Base-by-base conservation (phyloP, 177 flowering plant genomes). In the Vitis hybrid region DNA sequence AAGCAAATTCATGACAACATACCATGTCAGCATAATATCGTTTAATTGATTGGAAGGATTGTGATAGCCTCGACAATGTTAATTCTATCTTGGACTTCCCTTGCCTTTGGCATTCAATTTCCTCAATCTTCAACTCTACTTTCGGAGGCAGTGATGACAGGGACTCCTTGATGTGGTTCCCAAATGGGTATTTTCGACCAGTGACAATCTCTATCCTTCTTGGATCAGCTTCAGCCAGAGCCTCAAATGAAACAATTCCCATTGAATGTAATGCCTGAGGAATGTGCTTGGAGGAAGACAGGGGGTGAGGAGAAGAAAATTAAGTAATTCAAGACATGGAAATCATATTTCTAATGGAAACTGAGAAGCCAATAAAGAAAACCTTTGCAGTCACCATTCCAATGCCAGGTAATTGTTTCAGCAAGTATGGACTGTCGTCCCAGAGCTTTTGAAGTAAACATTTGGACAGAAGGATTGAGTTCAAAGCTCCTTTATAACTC, bases 331-430 rank as follows among this genome's bases (percentile, higher is more conserved):
- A 5, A 13, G 4, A 68, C 10, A 39, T 29, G 14, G 50, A 50
- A 14, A 63, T 48, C 3, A 12, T 1, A 19, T 26, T 64, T 57
- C 48, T 2, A 2, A 55, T 52, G 51, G 61, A n/a, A 72, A 67
- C 45, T 14, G 51, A 69, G 33, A 51, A 55, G 33, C 29, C 16
- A 52, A 61, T 52, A 60, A 33, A 51, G 5, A 33, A 57, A 68
- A 95, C 99, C 98, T 93, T 96, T 58, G 99, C 97, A 58, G 98
- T 96, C 83, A 96, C 97, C 93, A 90, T 87, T 61, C 99, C 99
- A 71, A 96, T 90, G 71, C 98, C 99, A 52, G 94, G 91, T 70
- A 93, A 79, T 78, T 96, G 99, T 82, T 89, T 93, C 80, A 96
- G 86, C 87, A 92, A 77, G 83, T 87, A 96, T 57, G 90, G 91